Evolutionary conservation across 202 grass and related monocot genomes (phyloP).

Genomic region (Setaria viridis): DNA sequence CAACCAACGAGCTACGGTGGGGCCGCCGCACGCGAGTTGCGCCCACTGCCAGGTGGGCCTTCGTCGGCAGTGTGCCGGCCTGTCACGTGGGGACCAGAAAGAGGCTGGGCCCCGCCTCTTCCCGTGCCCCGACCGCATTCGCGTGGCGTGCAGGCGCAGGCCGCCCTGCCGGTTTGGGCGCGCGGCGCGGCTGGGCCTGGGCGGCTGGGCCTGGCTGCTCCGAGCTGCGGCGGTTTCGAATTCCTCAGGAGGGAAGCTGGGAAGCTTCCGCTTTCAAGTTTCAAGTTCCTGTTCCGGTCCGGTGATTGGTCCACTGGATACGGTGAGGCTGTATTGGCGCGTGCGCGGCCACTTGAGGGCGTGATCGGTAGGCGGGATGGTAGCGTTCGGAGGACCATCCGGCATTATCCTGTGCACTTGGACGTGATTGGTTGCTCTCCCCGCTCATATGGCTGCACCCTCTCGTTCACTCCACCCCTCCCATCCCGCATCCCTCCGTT

Average conservation of each 20-base stretch:
- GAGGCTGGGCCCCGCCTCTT: no score
- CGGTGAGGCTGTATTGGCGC: no score
- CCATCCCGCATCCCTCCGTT: no score
- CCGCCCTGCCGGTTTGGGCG: background rate
- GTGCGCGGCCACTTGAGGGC: no score
- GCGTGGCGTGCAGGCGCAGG: background rate
- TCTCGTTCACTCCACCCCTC: no score
- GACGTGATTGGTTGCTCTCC: no score
- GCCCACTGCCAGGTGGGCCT: background rate
- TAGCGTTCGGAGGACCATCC: no score
- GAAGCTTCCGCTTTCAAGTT: background rate
- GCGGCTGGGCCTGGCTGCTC: background rate
- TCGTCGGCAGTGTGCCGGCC: background rate
- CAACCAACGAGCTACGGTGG: background rate
- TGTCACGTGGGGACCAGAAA: constrained; percentile 3
- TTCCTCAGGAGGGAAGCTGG: background rate
- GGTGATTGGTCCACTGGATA: background rate
- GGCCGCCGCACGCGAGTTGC: background rate
- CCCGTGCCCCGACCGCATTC: background rate
- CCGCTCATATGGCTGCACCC: no score
- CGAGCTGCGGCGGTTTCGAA: background rate
- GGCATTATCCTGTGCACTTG: no score
- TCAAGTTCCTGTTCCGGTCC: background rate
- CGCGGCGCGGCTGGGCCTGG: background rate
- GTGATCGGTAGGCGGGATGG: no score